Percentiles rank a stretch among this genome's conserved stretches.
Conservation (phyloP, 768 basidiomycete genomes). For the Trametes meyenii region DNA sequence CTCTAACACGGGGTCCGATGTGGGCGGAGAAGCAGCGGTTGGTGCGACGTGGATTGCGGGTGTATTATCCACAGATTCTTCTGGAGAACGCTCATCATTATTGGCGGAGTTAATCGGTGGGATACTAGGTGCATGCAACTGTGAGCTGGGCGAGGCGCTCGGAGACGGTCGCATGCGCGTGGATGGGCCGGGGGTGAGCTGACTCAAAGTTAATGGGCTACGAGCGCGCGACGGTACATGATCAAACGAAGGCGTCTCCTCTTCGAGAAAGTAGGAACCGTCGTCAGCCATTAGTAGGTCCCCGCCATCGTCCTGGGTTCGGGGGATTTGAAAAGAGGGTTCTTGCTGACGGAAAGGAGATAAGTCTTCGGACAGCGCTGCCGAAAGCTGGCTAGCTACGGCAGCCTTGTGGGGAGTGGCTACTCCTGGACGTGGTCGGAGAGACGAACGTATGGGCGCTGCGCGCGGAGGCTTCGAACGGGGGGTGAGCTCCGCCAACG, state of each 20-base stretch:
- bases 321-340: conserved; percentile 30
- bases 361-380: conserved; percentile 24
- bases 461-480: conserved; percentile 21
- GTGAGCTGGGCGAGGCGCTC: conserved; percentile 6
- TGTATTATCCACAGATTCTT: not conserved
- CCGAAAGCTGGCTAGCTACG: conserved; percentile 22
- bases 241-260: conserved; percentile 14
- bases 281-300: conserved; percentile 23
- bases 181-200: conserved; percentile 44
- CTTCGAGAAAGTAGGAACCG: conserved; percentile 10
- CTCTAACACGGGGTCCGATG: not conserved
- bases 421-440: conserved; percentile 25
- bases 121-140: not conserved
- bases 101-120: not conserved
- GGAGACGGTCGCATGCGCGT: not conserved
- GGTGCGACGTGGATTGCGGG: not conserved
- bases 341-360: conserved; percentile 24
- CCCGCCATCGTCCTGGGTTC: conserved; percentile 3
- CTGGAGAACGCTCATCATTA: not conserved
- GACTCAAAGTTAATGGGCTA: conserved; percentile 42
- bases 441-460: conserved; percentile 21
- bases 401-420: conserved; percentile 25
- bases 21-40: not conserved
- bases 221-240: conserved; percentile 13
- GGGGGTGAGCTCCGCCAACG: conserved; percentile 31